Evolutionary conservation across 495 filamentous ascomycete genomes (phyloP), one percentile per base, ranked within the genome.

Genomic region (Xylaria palmicola): DNA sequence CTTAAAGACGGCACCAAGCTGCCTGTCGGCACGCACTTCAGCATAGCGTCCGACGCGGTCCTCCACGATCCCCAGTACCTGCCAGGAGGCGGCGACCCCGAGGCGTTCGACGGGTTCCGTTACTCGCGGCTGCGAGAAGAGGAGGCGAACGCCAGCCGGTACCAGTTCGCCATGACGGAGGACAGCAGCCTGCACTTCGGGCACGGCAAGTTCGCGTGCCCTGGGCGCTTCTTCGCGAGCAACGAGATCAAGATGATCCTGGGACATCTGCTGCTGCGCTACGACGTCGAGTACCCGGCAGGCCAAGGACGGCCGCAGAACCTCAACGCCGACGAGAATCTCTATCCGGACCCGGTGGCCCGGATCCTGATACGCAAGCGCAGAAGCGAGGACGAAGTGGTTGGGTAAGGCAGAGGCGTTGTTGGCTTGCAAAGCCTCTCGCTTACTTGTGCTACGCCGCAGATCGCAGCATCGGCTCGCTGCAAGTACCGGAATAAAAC

Each of bases 141-240:
- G 30, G 7, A 37, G 5, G 47, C 8, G 3, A 53, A 69, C 13
- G 26, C 41, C 12, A 37, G 43, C 10, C 15, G 15, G 10, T 8
- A 62, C 17, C 30, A 57, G 1, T 70, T 65, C 45, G 47, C 55
- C 5, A 47, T 32, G 0, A 52, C 57, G 1, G 29, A 65, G 17
- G 19, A 32, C 2, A 32, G 5, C 20, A 52, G 17, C 19, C 56
- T 72, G 5, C 39, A 58, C 27, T 74, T 73, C 43, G 71, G 72
- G 1, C 53, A 62, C 19, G 71, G 68, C 1, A 60, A 56, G 15
- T 29, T 40, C 10, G 61, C 68, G 1, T 74, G 71, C 27, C 70
- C 68, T 0, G 68, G 68, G 0, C 62, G 68, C 2, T 62, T 60
- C 27, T 65, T 72, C n/a, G 63, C 65, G 0, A 52, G 48, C 1